These are phyloP conservation scores for Mycena chlorophos DNA, from an alignment of 768 basidiomycete species.

Conservation along the genomic window DNA sequence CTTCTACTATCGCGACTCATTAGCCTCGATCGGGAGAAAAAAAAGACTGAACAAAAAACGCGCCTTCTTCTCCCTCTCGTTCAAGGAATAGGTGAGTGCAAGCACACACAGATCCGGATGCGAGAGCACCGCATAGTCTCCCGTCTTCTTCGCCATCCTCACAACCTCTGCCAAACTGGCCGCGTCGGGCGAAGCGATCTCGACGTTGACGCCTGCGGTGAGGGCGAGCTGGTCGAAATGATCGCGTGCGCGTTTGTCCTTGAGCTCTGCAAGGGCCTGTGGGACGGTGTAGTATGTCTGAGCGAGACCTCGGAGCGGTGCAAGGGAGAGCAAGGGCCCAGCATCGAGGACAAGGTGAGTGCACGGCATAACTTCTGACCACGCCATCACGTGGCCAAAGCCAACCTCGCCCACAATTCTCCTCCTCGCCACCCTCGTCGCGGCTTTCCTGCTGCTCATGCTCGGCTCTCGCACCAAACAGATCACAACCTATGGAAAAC, in stretches of 20 bases:
- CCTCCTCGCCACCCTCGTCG: constrained; percentile 22
- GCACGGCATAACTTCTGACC: constrained; percentile 41
- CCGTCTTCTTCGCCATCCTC: constrained; percentile 91
- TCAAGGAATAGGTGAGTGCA: constrained; percentile 81
- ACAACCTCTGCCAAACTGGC: constrained; percentile 77
- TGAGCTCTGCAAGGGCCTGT: constrained; percentile 86
- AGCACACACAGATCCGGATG: constrained; percentile 88
- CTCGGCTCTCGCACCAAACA: constrained; percentile 63
- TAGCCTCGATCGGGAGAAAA: constrained; percentile 9
- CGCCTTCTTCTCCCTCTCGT: constrained; percentile 39
- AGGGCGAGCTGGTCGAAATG: constrained; percentile 81
- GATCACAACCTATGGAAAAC: constrained; percentile 64
- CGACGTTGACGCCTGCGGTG: constrained; percentile 72
- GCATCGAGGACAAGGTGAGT: constrained; percentile 89
- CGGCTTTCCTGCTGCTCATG: constrained; percentile 39
- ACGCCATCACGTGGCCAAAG: too few relatives aligned
- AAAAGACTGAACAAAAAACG: too few relatives aligned
- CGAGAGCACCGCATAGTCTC: constrained; percentile 91
- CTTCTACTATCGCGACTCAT: constrained; percentile 37
- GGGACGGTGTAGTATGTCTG: constrained; percentile 85
- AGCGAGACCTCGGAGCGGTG: constrained; percentile 87
- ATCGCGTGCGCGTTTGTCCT: constrained; percentile 83
- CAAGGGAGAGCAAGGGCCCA: constrained; percentile 85
- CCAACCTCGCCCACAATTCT: too few relatives aligned
- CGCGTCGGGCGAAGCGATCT: constrained; percentile 69